These are phyloP conservation scores for Beauveria asiatica DNA, from an alignment of 2,329 filamentous ascomycete species.

Conservation along the genomic window DNA sequence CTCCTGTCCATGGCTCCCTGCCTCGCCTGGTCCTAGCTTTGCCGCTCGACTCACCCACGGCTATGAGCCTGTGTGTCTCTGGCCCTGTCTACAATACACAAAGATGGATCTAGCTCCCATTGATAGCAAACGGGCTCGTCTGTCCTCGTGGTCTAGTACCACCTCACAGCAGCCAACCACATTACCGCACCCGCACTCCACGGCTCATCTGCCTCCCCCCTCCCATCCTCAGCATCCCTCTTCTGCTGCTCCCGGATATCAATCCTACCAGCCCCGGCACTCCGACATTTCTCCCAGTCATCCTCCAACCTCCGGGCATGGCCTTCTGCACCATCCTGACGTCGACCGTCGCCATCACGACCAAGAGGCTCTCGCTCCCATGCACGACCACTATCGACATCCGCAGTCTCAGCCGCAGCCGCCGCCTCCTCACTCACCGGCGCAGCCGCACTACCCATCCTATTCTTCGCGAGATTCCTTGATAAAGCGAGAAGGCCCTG, in stretches of 20 bases:
- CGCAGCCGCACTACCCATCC: slow-evolving; percentile 34
- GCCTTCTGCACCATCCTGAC: slow-evolving; percentile 31
- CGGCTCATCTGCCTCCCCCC: slow-evolving; percentile 25
- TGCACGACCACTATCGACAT: slow-evolving; percentile 43
- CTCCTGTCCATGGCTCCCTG: slow-evolving; percentile 11
- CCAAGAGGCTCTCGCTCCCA: slow-evolving; percentile 43
- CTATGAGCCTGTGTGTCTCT: slow-evolving; percentile 12
- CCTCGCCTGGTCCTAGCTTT: slow-evolving; percentile 10
- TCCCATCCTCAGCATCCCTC: slow-evolving; percentile 31
- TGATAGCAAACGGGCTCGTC: slow-evolving; percentile 45
- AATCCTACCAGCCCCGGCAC: slow-evolving; percentile 22
- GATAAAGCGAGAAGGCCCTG: slow-evolving; percentile 48
- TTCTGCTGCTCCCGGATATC: slow-evolving; percentile 12
- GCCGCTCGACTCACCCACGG: slow-evolving; percentile 10
- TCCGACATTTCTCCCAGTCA: slow-evolving; percentile 13
- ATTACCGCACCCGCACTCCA: slow-evolving; percentile 13
- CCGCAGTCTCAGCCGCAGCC: slow-evolving; percentile 16
- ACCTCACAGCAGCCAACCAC: slow-evolving; percentile 21
- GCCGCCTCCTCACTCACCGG: slow-evolving; percentile 33
- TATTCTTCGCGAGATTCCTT: slow-evolving; percentile 42
- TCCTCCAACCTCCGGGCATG: slow-evolving; percentile 18
- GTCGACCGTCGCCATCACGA: slow-evolving; percentile 49
- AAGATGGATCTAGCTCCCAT: slow-evolving; percentile 46
- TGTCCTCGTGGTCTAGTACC: slow-evolving; percentile 33
- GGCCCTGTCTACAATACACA: slow-evolving; percentile 17